Base-by-base conservation (phyloP, 169 alveolate genomes). In the Cryptosporidium andersoni region DNA sequence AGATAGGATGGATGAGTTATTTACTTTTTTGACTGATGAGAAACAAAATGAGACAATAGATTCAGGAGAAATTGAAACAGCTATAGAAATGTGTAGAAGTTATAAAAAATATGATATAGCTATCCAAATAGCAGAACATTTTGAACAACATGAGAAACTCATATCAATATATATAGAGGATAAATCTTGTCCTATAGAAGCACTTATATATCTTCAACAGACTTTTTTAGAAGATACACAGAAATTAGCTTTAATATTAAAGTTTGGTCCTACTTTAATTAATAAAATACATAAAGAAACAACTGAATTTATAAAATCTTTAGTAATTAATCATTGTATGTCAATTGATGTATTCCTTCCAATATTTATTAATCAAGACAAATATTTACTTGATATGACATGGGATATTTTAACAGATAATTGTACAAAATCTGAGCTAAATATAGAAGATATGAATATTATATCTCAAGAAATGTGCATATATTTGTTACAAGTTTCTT, bases 21-120 rank as follows among this genome's bases (percentile, higher is more conserved):
- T 56, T 36, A 68, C 55, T 14, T 74, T 74, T 48, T 49, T 74
- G 1, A 60, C 55, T 25, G 11, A 42, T 25, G 43, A 64, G 47
- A 58, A 74, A 6, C 25, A 42, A 16, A 74, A 74, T 42, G 74
- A 74, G 40, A 68, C 55, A 60, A 74, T 74, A 45, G 85, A 74
- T 8, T 58, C 55, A 37, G 55, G 14, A 36, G 85, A 74, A 34
- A 25, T 62, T 6, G 85, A 74, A 5, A 74, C 67, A 16, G 85
- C 85, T 4, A 74, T 74, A 4, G 85, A 74, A 25, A 74, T 74
- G 63, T 74, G 85, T 37, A 55, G 85, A 45, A 74, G 45, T 12
- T 74, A 74, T 34, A 74, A 74, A n/a, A 74, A 58, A n/a, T 74
- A 45, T 43, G 85, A 74, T 43, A 74, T 74, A 63, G 85, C 85